These are phyloP conservation scores for Ehretia macrophylla DNA, from an alignment of 257 asterid genomes.

Conservation along the genomic window DNA sequence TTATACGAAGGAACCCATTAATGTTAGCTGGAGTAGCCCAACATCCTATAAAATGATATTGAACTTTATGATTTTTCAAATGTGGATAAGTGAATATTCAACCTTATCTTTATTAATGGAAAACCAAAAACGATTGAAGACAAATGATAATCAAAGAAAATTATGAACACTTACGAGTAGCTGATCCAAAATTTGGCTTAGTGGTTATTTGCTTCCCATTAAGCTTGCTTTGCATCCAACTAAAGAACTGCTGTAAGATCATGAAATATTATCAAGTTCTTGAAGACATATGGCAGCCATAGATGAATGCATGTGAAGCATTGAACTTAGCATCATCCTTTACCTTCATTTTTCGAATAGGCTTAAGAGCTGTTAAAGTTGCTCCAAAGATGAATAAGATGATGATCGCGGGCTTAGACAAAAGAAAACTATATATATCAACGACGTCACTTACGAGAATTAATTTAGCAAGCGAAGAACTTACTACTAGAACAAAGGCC, in stretches of 20 bases:
- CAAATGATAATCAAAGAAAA: not conserved
- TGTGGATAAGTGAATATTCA: no score
- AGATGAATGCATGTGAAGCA: not conserved
- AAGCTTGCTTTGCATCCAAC: conserved; percentile 61
- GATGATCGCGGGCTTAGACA: conserved; percentile 17
- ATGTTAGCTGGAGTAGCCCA: no score
- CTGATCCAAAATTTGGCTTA: conserved; percentile 22
- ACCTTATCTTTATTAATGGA: no score
- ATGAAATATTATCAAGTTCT: conserved; percentile 1
- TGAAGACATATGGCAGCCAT: not conserved
- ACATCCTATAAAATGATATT: no score
- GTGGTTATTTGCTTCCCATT: conserved; percentile 31
- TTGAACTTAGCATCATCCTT: not conserved
- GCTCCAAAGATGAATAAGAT: conserved; percentile 7
- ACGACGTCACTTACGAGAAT: no score
- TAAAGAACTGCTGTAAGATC: conserved; percentile 48
- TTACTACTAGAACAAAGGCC: no score
- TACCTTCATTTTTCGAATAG: conserved; percentile 52
- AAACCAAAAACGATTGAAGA: no score
- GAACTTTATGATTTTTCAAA: no score
- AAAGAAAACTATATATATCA: no score
- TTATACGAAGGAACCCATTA: no score
- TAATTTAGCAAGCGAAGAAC: no score
- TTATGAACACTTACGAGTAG: conserved; percentile 36
- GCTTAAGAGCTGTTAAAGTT: conserved; percentile 8